A percentile compares a stretch with the other conserved stretches of the same genome.
Conservation (phyloP, 176 grass and related monocot species). For the Carex littledalei region DNA sequence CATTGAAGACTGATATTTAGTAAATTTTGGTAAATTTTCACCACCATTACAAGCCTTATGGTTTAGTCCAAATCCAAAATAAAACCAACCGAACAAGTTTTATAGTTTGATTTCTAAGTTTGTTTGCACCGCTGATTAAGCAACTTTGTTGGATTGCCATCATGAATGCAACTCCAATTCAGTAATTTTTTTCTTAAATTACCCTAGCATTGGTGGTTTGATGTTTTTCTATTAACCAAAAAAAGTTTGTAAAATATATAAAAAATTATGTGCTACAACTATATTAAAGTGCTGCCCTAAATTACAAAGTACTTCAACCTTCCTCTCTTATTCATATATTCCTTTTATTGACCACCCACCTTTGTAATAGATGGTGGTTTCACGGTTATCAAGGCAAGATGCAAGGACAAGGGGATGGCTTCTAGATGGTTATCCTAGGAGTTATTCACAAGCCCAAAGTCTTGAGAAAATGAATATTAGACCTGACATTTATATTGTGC, state of each 20-base stretch:
- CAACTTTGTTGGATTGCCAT: background rate
- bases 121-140: background rate
- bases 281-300: background rate
- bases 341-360: background rate
- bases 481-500: conserved; percentile 70
- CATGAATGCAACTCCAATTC: background rate
- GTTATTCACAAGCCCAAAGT: conserved; percentile 63
- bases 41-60: background rate
- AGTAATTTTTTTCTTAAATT: background rate
- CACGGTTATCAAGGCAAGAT: conserved; percentile 60
- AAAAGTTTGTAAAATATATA: background rate
- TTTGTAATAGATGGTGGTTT: conserved; percentile 67
- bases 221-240: background rate
- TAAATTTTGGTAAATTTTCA: background rate
- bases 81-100: background rate
- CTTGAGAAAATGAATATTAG: conserved; percentile 80
- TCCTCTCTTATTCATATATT: background rate
- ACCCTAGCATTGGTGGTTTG: background rate
- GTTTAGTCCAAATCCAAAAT: background rate
- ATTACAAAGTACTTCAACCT: background rate
- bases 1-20: background rate
- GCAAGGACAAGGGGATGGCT: conserved; percentile 82
- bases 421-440: conserved; percentile 93
- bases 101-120: background rate
- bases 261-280: background rate